Percentiles rank a stretch among this genome's conserved stretches.
Evolutionary conservation across 768 basidiomycete genomes (phyloP).

Genomic region (Hypholoma sublateritium): DNA sequence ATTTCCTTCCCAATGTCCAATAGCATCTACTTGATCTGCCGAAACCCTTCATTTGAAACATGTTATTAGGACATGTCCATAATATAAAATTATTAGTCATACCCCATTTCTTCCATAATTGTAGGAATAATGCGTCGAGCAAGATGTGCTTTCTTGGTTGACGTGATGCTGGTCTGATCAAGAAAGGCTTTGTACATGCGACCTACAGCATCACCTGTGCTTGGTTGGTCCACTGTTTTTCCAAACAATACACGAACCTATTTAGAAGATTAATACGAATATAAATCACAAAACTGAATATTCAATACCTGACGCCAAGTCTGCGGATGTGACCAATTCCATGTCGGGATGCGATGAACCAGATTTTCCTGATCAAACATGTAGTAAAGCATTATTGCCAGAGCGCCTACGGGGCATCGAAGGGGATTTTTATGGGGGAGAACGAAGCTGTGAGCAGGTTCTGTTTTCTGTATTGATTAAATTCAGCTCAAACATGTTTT

Average conservation of each 20-base stretch:
- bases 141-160: background rate
- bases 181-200: background rate
- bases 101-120: background rate
- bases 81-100: background rate
- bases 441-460: conserved; percentile 7
- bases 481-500: background rate
- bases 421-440: conserved; percentile 11
- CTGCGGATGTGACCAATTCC: background rate
- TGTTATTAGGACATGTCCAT: background rate
- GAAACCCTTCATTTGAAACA: background rate
- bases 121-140: background rate
- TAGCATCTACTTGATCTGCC: background rate
- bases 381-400: conserved; percentile 10
- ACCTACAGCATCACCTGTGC: background rate
- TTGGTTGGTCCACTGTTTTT: background rate
- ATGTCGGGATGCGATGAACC: background rate
- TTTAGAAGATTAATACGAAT: background rate
- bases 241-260: background rate
- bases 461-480: conserved; percentile 4
- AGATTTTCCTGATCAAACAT: conserved; percentile 10
- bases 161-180: background rate
- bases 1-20: background rate
- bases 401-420: conserved; percentile 9
- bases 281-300: background rate
- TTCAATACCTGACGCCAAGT: background rate